Conservation (phyloP, 2,329 filamentous ascomycete genomes). For the Phialemoniopsis sp. region DNA sequence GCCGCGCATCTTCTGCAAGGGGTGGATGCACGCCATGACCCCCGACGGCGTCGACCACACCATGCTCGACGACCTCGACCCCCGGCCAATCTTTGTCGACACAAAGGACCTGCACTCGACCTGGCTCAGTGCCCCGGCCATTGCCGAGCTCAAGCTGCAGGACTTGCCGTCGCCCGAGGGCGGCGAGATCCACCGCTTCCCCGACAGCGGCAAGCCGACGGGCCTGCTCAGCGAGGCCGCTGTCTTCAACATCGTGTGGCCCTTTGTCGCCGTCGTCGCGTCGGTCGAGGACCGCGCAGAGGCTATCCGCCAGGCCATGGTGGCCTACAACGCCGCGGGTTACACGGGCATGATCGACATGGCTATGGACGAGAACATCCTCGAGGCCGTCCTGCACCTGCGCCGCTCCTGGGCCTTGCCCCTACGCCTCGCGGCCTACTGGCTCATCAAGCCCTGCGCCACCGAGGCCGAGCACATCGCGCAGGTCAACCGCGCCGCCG, state of each 20-base stretch:
- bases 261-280: slow-evolving; percentile 43
- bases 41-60: slow-evolving; percentile 40
- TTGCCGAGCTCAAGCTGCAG: slow-evolving; percentile 44
- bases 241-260: slow-evolving; percentile 50
- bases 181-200: slow-evolving; percentile 46
- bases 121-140: slow-evolving; percentile 49
- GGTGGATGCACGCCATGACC: slow-evolving; percentile 55
- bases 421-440: slow-evolving; percentile 50
- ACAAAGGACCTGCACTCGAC: slow-evolving; percentile 53
- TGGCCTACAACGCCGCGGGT: slow-evolving; percentile 42
- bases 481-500: slow-evolving; percentile 47
- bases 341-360: slow-evolving; percentile 54
- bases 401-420: slow-evolving; percentile 22
- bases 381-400: slow-evolving; percentile 43
- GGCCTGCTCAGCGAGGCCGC: slow-evolving; percentile 51
- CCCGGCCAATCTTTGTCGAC: slow-evolving; percentile 49
- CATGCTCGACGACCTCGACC: slow-evolving; percentile 43
- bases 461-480: slow-evolving; percentile 36
- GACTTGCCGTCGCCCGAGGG: slow-evolving; percentile 42
- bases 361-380: slow-evolving; percentile 54
- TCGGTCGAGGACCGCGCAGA: slow-evolving; percentile 41
- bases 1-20: slow-evolving; percentile 43
- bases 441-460: slow-evolving; percentile 45
- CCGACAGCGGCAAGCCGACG: slow-evolving; percentile 33
- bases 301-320: slow-evolving; percentile 39